Conservation (phyloP, 257 asterid genomes). For the Solanum lignicaule region DNA sequence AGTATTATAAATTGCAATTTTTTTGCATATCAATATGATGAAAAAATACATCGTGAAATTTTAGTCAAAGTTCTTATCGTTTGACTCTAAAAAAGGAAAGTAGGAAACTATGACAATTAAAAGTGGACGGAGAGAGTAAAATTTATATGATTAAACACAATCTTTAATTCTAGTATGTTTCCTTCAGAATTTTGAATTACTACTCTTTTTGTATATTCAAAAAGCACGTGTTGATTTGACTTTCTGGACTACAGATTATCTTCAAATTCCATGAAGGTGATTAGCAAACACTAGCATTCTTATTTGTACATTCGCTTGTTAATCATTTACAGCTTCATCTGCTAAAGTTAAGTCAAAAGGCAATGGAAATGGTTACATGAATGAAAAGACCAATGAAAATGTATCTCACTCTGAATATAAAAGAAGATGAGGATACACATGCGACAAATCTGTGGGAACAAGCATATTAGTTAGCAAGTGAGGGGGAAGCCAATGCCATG, state of each 20-base stretch:
- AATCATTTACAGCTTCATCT: background rate
- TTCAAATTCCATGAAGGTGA: background rate
- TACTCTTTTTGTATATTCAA: background rate
- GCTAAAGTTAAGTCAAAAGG: background rate
- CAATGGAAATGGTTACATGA: background rate
- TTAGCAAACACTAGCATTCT: background rate
- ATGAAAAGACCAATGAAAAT: background rate
- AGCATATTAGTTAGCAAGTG: constrained; percentile 13
- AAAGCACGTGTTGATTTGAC: background rate
- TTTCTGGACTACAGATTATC: background rate
- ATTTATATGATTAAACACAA: background rate
- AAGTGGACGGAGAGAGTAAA: too few relatives aligned
- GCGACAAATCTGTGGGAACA: background rate
- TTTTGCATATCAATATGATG: too few relatives aligned
- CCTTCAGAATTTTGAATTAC: background rate
- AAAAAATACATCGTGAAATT: too few relatives aligned
- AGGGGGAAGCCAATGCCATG: constrained; percentile 93
- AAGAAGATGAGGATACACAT: background rate
- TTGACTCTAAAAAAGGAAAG: too few relatives aligned
- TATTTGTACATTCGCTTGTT: background rate
- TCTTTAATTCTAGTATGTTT: background rate
- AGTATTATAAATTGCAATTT: too few relatives aligned
- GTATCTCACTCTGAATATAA: background rate
- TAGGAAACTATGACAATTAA: too few relatives aligned
- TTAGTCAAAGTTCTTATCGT: too few relatives aligned